Conservation (phyloP, 352 stramenopile genomes). For the Hyaloperonospora arabidopsidis region DNA sequence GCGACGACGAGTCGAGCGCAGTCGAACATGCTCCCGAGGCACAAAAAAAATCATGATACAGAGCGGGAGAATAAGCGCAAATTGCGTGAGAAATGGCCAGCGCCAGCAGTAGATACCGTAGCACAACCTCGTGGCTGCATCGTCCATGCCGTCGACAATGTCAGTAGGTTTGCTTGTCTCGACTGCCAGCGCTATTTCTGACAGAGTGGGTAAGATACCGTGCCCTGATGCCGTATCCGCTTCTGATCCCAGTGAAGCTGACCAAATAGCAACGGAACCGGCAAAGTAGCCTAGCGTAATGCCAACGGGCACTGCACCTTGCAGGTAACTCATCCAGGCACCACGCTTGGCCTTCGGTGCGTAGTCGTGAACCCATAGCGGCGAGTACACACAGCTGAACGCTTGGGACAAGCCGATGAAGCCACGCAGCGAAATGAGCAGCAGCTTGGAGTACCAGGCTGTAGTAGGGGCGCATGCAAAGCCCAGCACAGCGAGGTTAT, state of each 20-base stretch:
- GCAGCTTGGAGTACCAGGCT: slow-evolving; percentile 57
- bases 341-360: slow-evolving; percentile 54
- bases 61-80: slow-evolving; percentile 60
- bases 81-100: slow-evolving; percentile 80
- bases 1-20: slow-evolving; percentile 42
- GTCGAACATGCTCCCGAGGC: slow-evolving; percentile 52
- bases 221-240: slow-evolving; percentile 9
- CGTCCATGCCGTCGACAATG: slow-evolving; percentile 30
- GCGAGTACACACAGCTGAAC: slow-evolving; percentile 80
- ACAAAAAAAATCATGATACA: slow-evolving; percentile 78
- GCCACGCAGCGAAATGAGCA: slow-evolving; percentile 66
- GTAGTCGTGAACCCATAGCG: slow-evolving; percentile 84
- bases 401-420: slow-evolving; percentile 73
- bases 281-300: slow-evolving; percentile 75
- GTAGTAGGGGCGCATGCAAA: slow-evolving; percentile 61
- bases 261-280: slow-evolving; percentile 66
- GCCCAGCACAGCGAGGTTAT: slow-evolving; percentile 67
- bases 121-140: slow-evolving; percentile 38
- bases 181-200: slow-evolving; percentile 14
- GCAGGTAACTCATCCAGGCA: slow-evolving; percentile 82
- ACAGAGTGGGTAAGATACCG: slow-evolving; percentile 10
- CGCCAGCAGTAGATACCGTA: slow-evolving; percentile 80
- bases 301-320: slow-evolving; percentile 63
- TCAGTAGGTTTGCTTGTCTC: slow-evolving; percentile 14
- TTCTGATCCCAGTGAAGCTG: slow-evolving; percentile 18